Evolutionary conservation across 371 early-diverging fungal species (phyloP).

Genomic region (Smittium mucronatum): DNA sequence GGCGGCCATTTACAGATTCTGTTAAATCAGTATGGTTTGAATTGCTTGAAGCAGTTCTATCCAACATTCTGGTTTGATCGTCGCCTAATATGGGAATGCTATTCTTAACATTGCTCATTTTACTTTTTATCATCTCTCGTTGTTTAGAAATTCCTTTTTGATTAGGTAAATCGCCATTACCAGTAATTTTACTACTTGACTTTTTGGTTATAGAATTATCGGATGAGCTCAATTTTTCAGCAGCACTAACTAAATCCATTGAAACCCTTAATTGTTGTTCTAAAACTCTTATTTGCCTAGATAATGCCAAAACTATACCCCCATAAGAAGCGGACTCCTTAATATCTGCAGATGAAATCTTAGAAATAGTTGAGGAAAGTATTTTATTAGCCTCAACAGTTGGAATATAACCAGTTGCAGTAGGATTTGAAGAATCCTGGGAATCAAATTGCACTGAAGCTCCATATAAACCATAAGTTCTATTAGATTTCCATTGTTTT

Average conservation of each 20-base stretch:
- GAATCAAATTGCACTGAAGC: neutral
- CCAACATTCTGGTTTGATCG: no score
- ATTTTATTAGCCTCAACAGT: neutral
- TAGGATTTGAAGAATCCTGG: neutral
- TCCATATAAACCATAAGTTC: neutral
- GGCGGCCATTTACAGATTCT: neutral
- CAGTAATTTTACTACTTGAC: neutral
- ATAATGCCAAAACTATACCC: slow-evolving; percentile 23
- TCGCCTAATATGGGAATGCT: neutral
- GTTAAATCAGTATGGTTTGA: neutral
- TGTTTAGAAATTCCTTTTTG: neutral
- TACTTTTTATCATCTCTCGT: neutral
- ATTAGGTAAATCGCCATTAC: neutral
- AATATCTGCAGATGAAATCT: slow-evolving; percentile 9
- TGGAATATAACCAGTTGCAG: no score
- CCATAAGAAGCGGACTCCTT: slow-evolving; percentile 14
- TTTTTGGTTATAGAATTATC: neutral
- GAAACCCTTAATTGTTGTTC: slow-evolving; percentile 32
- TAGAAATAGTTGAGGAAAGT: slow-evolving; percentile 22
- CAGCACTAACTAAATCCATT: slow-evolving; percentile 34
- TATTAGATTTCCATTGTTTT: slow-evolving; percentile 6
- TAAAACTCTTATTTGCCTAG: slow-evolving; percentile 24
- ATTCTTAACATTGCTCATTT: neutral
- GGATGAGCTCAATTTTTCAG: slow-evolving; percentile 20
- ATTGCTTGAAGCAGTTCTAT: neutral